Base-by-base conservation (phyloP, 2,329 filamentous ascomycete genomes). In the Epichloe baconii region DNA sequence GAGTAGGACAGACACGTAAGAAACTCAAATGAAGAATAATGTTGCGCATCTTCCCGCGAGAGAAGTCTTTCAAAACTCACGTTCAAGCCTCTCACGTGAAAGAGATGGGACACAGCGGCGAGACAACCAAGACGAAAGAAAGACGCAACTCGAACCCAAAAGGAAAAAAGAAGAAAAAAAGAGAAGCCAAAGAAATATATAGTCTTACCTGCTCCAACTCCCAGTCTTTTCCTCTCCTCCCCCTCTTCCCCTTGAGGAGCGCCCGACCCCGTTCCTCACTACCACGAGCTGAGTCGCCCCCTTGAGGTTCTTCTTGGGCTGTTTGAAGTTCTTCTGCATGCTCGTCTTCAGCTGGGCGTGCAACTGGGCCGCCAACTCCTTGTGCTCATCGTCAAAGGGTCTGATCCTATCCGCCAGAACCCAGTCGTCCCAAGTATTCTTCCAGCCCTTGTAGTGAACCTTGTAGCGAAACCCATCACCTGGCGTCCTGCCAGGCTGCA, bases 361-460 rank as follows among this genome's bases (percentile, higher is more conserved):
- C 34, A 90, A 75, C 66, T 86, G 83, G 51, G 75, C 74, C 21
- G 91, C 89, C 38, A 98, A 78, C 64, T 95, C 88, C 64, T 88
- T 87, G 71, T 97, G 96, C 70, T 97, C 93, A 52, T 95, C 88
- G 48, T 84, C 95, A 66, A 91, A 85, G 71, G 96, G 96, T 64
- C 90, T 85, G 54, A 98, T 84, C 58, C 93, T 87, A 66, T 97
- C 91, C 68, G 89, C 83, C 21, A 87, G 81, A 44, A 97, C 93
- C 91, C 91, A 97, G 71, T 98, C 93, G 71, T 98, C 93, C 93
- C 93, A 98, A 77, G 89, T 96, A 68, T 91, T 90, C 76, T 98
- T 98, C 93, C 93, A 98, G 63, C 93, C 93, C 70, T 97, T 97
- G 74, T 98, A 98, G 70, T 98, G 93, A 51, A 98, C 86, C 64